Evolutionary conservation across 805 yeast genomes (phyloP).

Genomic region (Clavispora asparagi): DNA sequence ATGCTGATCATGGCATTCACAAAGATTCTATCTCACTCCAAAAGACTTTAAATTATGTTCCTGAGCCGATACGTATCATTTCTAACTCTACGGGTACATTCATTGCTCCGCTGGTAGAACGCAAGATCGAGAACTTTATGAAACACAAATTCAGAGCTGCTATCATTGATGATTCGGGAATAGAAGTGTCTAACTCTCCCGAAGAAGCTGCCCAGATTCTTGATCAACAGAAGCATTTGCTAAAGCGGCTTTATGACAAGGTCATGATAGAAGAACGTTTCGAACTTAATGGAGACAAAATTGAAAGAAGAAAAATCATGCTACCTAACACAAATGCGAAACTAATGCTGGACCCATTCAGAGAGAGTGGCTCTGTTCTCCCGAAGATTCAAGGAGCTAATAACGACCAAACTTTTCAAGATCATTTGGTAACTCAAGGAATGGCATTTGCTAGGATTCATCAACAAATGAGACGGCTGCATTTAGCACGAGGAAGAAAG

Average conservation of each 20-base stretch:
- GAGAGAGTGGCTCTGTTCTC: constrained; percentile 37
- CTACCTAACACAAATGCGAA: constrained; percentile 39
- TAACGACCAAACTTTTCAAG: constrained; percentile 52
- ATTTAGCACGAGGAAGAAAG: constrained; percentile 62
- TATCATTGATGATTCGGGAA: constrained; percentile 32
- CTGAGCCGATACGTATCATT: constrained; percentile 23
- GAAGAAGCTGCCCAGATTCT: constrained; percentile 62
- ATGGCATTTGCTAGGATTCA: constrained; percentile 63
- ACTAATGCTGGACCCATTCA: constrained; percentile 40
- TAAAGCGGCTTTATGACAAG: constrained; percentile 42
- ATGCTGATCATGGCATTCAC: constrained; percentile 14
- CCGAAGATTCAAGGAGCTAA: constrained; percentile 41
- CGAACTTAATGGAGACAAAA: constrained; percentile 45
- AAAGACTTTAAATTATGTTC: constrained; percentile 21
- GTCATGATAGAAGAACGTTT: constrained; percentile 30
- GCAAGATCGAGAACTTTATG: constrained; percentile 23
- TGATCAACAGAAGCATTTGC: constrained; percentile 45
- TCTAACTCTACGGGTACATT: constrained; percentile 8
- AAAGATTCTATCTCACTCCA: constrained; percentile 13
- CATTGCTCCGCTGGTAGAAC: constrained; percentile 24
- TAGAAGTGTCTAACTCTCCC: constrained; percentile 26
- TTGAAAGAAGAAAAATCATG: constrained; percentile 40
- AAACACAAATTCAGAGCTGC: constrained; percentile 26
- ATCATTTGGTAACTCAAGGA: constrained; percentile 75
- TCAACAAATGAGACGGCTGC: constrained; percentile 57